Evolutionary conservation across 176 grass and related monocot genomes (phyloP).

Genomic region (Carex scoparia): DNA sequence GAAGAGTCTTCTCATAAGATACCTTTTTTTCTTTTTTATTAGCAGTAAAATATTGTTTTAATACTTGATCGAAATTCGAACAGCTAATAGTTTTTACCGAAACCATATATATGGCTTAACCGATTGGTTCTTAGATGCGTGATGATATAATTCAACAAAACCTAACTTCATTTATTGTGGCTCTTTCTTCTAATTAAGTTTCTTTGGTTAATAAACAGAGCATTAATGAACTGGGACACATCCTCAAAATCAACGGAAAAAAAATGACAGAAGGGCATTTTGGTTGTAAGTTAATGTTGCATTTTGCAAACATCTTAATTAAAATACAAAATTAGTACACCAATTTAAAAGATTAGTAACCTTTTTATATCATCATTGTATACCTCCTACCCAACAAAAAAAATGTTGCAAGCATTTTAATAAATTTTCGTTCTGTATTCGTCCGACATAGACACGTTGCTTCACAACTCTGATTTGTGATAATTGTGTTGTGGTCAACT

Average conservation of each 20-base stretch:
- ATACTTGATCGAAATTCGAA: background rate
- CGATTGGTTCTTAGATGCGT: background rate
- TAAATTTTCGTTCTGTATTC: constrained; percentile 1
- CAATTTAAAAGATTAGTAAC: background rate
- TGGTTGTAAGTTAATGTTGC: background rate
- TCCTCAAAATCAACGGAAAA: background rate
- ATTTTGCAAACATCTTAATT: background rate
- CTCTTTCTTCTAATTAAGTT: background rate
- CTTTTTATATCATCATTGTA: constrained; percentile 3
- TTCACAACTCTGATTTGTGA: constrained; percentile 18
- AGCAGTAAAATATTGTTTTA: background rate
- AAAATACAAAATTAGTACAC: background rate
- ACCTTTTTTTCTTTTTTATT: background rate
- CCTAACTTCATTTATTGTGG: background rate
- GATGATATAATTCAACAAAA: background rate
- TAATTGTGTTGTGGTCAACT: constrained; percentile 25
- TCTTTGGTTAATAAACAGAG: background rate
- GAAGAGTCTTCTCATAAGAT: background rate
- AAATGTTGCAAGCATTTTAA: background rate
- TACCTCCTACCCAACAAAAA: constrained; percentile 2
- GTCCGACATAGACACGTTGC: constrained; percentile 26
- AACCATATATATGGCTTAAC: background rate
- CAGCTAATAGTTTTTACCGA: background rate
- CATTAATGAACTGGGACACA: background rate
- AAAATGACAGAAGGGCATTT: background rate